Conservation (phyloP, 257 asterid species). For the Primulina tabacum region DNA sequence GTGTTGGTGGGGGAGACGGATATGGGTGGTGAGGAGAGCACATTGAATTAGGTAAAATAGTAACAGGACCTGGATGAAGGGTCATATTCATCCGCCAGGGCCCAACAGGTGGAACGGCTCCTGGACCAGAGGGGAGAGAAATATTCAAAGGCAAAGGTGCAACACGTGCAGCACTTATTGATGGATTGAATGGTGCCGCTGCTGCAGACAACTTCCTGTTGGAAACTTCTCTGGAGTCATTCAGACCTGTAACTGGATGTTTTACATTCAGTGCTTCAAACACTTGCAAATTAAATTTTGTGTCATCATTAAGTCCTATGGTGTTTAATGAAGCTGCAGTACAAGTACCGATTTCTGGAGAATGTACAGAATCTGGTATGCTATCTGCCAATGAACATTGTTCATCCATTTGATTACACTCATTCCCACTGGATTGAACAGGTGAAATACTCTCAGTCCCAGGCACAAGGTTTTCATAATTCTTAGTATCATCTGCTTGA, state of each 20-base stretch:
- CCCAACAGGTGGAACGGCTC: slow-evolving; percentile 55
- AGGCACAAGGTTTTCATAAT: slow-evolving; percentile 34
- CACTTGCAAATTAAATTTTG: slow-evolving; percentile 38
- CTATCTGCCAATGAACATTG: slow-evolving; percentile 26
- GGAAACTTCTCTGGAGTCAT: slow-evolving; percentile 59
- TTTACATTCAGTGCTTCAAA: slow-evolving; percentile 44
- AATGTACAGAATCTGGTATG: slow-evolving; percentile 31
- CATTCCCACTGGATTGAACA: slow-evolving; percentile 29
- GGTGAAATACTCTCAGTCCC: slow-evolving; percentile 31
- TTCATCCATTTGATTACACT: slow-evolving; percentile 39
- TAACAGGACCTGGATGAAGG: slow-evolving; percentile 75
- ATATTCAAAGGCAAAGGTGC: slow-evolving; percentile 68
- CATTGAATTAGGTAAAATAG: slow-evolving; percentile 67
- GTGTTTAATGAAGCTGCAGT: slow-evolving; percentile 36
- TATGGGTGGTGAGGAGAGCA: slow-evolving; percentile 78
- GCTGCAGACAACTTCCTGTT: slow-evolving; percentile 87
- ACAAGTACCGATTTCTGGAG: slow-evolving; percentile 33
- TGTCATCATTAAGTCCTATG: slow-evolving; percentile 28
- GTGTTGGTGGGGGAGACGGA: slow-evolving; percentile 91
- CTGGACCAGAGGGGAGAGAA: slow-evolving; percentile 57
- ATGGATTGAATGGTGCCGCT: slow-evolving; percentile 94
- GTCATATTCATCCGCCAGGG: slow-evolving; percentile 90
- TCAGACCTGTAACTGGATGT: slow-evolving; percentile 33
- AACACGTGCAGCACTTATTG: slow-evolving; percentile 50
- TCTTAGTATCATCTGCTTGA: slow-evolving; percentile 27